A percentile compares a stretch with the other conserved stretches of the same genome.
Evolutionary conservation across 2,329 filamentous ascomycete species (phyloP).

Genomic region (Fusarium irregulare): DNA sequence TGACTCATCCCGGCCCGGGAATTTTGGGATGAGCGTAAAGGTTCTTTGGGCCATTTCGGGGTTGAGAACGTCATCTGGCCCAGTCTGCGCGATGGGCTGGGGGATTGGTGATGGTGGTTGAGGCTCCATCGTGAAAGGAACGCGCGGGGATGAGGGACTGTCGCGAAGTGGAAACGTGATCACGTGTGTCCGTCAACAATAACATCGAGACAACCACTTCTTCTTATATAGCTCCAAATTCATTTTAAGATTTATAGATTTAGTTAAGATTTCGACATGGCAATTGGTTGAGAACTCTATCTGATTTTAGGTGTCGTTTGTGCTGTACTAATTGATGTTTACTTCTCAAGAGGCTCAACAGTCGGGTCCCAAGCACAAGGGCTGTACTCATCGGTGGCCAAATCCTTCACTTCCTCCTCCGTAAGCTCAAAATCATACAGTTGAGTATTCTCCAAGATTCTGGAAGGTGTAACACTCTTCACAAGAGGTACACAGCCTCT

Average conservation of each 20-base stretch:
- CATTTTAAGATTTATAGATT: background rate
- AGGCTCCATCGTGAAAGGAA: slow-evolving; percentile 1
- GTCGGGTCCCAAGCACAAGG: slow-evolving; percentile 69
- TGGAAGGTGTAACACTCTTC: slow-evolving; percentile 75
- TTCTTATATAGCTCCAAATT: background rate
- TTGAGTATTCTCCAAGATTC: slow-evolving; percentile 72
- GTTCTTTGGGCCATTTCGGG: slow-evolving; percentile 56
- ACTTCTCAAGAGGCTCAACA: slow-evolving; percentile 58
- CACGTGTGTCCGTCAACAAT: slow-evolving; percentile 39
- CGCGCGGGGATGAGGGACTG: slow-evolving; percentile 23
- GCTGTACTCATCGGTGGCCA: slow-evolving; percentile 65
- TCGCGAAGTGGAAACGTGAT: slow-evolving; percentile 45
- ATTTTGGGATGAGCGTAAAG: slow-evolving; percentile 57
- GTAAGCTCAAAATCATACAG: slow-evolving; percentile 68
- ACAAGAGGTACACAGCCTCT: slow-evolving; percentile 79
- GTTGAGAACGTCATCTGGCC: slow-evolving; percentile 37
- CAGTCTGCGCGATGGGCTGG: background rate
- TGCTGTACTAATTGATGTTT: background rate
- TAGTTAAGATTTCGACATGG: background rate
- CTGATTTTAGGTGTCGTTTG: background rate
- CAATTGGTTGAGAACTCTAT: background rate
- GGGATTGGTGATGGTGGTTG: background rate
- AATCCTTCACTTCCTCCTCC: slow-evolving; percentile 61
- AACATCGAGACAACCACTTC: background rate
- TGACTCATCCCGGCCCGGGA: slow-evolving; percentile 39